Evolutionary conservation across 371 early-diverging fungal species (phyloP), one percentile per base, ranked within the genome.

Genomic region (Rhizomucor miehei): DNA sequence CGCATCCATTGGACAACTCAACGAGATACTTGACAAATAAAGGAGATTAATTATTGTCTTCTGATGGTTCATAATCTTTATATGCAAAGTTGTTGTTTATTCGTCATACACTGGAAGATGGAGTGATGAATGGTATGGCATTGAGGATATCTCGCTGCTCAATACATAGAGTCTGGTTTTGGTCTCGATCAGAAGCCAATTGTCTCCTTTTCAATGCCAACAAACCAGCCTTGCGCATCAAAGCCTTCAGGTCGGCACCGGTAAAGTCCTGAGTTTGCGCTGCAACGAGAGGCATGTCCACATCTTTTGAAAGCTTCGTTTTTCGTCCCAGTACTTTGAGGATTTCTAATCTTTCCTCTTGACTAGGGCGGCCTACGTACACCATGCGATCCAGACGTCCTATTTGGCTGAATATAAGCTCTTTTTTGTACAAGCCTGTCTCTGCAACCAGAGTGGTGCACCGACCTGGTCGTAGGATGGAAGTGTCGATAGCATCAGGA

Each of bases 321-420:
- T 73, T 66, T 3, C 65, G 62, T 38, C 76, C 73, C 43, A 89
- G 70, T 6, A 91, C 81, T 51, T 74, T 57, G 19, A 97, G 66
- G 19, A 98, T 96, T 12, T 79, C 80, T 5, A 75, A 48, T 19
- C 97, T 78, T 24, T 89, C 89, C 0, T 73, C 63, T 9, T 68
- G 61, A 19, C 68, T 80, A 2, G 99, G 97, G 6, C 83, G 69
- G 0, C 80, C 84, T 0, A 92, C 86, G 55, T 89, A 84, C 6
- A 97, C 82, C 19, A 84, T 70, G 38, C 89, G 84, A 68, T 99
- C 99, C 38, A 99, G 67, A 14, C 99, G 80, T 0, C 92, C 88
- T 78, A 53, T 35, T 34, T 49, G 34, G 16, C 39, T 29, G 48
- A 45, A 23, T 37, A 36, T 24, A 2, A 20, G 34, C 14, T 9